Evolutionary conservation across 2,329 filamentous ascomycete genomes (phyloP), one percentile per base, ranked within the genome.

Genomic region (Tolypocladium amazonense): DNA sequence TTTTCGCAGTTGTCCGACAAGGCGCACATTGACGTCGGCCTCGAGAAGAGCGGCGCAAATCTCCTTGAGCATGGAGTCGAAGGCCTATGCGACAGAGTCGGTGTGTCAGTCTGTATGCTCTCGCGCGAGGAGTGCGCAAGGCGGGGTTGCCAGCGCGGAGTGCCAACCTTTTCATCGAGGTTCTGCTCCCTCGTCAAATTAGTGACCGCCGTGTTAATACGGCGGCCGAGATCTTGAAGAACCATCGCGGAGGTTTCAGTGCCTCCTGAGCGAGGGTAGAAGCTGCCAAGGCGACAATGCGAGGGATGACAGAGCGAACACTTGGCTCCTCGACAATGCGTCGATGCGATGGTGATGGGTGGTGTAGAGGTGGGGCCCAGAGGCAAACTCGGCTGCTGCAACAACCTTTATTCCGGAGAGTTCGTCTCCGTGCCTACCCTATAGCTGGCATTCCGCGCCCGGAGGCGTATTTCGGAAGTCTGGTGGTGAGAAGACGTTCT

Each of bases 61-160:
- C 77, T 97, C 92, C 78, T 97, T 97, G 73, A 99, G 84, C 94
- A 99, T 99, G 69, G 84, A 83, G 80, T 99, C 94, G 74, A 99
- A 97, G 50, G 92, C 92, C 90, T 94, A 47, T 35, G 27, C 35
- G 20, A 35, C 15, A 54, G n/a, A 6, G 38, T 20, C 18, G 20
- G 37, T 38, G 38, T 25, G 56, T 59, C 6, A 30, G 41, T 18
- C 14, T 25, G 23, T 8, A 53, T n/a, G 14, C 27, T n/a, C 11
- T 35, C 50, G 3, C 50, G 50, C 18, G 4, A 4, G 9, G 12
- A 33, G 27, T 4, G 0, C 30, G 2, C 6, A 2, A 11, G 20
- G 27, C 35, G 56, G 57, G 39, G 27, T 56, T 30, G 11, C 38
- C 47, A 35, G 2, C 7, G 23, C 23, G 35, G 47, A 56, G n/a